Evolutionary conservation across 179 eudicot species (phyloP).

Genomic region (Silene coronaria): DNA sequence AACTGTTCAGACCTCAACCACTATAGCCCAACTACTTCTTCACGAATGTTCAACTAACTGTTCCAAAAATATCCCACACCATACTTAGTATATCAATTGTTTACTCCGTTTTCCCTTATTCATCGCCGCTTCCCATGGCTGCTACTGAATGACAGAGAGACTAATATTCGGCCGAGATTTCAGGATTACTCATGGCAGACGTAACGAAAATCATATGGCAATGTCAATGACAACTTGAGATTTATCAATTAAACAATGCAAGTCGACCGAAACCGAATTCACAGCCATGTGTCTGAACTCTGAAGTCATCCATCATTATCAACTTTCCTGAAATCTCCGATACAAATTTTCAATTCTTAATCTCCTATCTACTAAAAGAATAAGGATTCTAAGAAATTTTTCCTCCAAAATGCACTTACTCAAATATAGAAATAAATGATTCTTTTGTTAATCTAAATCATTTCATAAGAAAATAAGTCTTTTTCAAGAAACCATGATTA

Average conservation of each 20-base stretch:
- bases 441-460: no score
- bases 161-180: neutral
- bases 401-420: no score
- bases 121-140: neutral
- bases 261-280: neutral
- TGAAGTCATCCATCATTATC: slow-evolving; percentile 21
- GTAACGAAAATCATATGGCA: slow-evolving; percentile 15
- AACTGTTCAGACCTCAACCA: no score
- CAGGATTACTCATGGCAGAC: slow-evolving; percentile 8
- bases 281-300: slow-evolving; percentile 27
- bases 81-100: neutral
- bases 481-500: no score
- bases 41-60: neutral
- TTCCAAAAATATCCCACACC: neutral
- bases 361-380: no score
- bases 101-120: neutral
- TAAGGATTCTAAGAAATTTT: no score
- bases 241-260: slow-evolving; percentile 15
- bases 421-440: no score
- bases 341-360: slow-evolving; percentile 2
- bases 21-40: no score
- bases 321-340: slow-evolving; percentile 28
- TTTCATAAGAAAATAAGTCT: no score
- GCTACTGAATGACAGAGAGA: neutral
- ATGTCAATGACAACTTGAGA: slow-evolving; percentile 14